phyloP scores from a whole-genome alignment of 306 rosid genomes.

The Corylus avellana region DNA sequence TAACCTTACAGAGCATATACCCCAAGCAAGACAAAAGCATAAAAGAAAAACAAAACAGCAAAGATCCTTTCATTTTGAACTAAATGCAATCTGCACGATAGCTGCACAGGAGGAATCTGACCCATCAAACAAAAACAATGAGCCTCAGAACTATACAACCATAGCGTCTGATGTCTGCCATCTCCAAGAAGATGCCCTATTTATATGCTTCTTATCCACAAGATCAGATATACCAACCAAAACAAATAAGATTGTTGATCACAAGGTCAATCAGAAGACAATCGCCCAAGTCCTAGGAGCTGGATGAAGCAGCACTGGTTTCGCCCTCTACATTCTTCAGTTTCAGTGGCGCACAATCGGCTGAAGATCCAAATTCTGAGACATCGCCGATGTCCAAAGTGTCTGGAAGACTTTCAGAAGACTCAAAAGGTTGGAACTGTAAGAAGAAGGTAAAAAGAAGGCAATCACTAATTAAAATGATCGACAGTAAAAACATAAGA shows the following conservation, averaged over 20 bases:
- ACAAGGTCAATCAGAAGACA: slow-evolving; percentile 35
- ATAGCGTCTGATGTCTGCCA: slow-evolving; percentile 17
- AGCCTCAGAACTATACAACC: slow-evolving; percentile 51
- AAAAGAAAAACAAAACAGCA: slow-evolving; percentile 4
- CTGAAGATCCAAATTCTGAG: slow-evolving; percentile 53
- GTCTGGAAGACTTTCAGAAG: slow-evolving; percentile 76
- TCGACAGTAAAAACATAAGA: not conserved
- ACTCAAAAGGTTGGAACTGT: slow-evolving; percentile 50
- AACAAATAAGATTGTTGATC: slow-evolving; percentile 18
- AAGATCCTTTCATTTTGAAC: slow-evolving; percentile 23
- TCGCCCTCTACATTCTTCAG: slow-evolving; percentile 56
- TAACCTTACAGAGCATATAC: not conserved
- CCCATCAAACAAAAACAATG: slow-evolving; percentile 42
- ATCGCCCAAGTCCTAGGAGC: slow-evolving; percentile 28
- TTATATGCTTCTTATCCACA: slow-evolving; percentile 41
- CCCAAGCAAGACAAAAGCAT: not conserved
- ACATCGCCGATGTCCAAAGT: slow-evolving; percentile 84
- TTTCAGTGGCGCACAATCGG: slow-evolving; percentile 44
- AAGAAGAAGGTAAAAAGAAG: slow-evolving; percentile 26
- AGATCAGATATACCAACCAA: slow-evolving; percentile 35
- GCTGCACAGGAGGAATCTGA: slow-evolving; percentile 34
- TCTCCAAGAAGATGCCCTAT: slow-evolving; percentile 30
- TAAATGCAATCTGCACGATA: slow-evolving; percentile 29
- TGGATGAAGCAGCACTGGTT: slow-evolving; percentile 53
- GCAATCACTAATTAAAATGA: not conserved